phyloP scores from a whole-genome alignment of 2,329 filamentous ascomycete genomes.

The Bipolaris sorokiniana region DNA sequence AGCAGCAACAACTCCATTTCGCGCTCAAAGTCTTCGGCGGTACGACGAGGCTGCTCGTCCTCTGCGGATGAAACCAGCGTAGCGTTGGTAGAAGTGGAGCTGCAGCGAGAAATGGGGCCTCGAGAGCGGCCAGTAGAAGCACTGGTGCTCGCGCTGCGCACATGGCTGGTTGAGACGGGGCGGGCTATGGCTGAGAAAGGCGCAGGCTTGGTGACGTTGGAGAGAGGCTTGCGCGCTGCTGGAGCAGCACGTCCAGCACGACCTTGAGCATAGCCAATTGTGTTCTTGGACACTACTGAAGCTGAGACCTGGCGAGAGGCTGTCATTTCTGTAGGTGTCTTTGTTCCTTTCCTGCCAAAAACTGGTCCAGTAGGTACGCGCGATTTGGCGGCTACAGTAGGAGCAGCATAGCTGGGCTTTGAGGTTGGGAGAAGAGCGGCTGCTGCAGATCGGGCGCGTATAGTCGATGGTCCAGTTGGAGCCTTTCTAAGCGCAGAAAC shows the following conservation, averaged over 20 bases:
- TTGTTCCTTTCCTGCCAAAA: conserved; percentile 50
- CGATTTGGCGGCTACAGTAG: conserved; percentile 50
- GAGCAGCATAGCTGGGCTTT: conserved; percentile 49
- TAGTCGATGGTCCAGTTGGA: conserved; percentile 54
- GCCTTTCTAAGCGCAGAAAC: conserved; percentile 23
- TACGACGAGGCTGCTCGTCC: conserved; percentile 33
- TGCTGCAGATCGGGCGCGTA: conserved; percentile 60
- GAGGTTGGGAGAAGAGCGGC: conserved; percentile 47
- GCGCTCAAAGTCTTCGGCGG: conserved; percentile 44
- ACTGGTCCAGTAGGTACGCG: conserved; percentile 44
- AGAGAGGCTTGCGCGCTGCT: conserved; percentile 44
- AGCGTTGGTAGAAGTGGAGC: conserved; percentile 40
- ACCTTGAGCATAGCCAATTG: conserved; percentile 84
- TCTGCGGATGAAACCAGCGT: conserved; percentile 34
- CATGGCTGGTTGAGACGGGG: conserved; percentile 23
- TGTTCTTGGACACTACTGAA: conserved; percentile 74
- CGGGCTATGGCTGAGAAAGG: conserved; percentile 36
- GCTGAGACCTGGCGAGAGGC: conserved; percentile 65
- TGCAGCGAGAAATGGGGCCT: conserved; percentile 41
- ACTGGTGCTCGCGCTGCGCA: conserved; percentile 21
- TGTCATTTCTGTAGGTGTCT: conserved; percentile 53
- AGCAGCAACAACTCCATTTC: conserved; percentile 42
- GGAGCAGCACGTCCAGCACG: conserved; percentile 60
- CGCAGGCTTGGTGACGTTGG: conserved; percentile 43
- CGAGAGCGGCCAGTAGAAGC: conserved; percentile 20